phyloP scores from a whole-genome alignment of 208 protist species.

The Kentomonas sorsogonicus region DNA sequence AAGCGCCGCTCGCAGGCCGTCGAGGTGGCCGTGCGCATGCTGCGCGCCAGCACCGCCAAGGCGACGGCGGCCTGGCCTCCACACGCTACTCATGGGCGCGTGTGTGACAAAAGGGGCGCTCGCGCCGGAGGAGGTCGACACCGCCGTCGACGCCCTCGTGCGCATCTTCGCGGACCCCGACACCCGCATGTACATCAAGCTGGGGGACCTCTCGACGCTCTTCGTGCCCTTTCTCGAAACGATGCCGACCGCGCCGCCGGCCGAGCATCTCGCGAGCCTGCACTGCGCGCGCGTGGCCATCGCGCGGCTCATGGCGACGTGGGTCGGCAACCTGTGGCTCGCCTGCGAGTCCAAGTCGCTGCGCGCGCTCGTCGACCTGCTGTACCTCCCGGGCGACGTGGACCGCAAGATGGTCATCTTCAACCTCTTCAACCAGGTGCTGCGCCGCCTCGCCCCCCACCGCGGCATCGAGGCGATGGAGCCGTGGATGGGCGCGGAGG shows the following conservation, averaged over 20 bases:
- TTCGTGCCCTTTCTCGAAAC: conserved; percentile 74
- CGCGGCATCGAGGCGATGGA: conserved; percentile 59
- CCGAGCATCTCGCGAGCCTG: conserved; percentile 38
- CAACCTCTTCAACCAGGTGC: conserved; percentile 76
- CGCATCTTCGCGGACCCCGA: conserved; percentile 60
- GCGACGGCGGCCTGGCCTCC: conserved; percentile 45
- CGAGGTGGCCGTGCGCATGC: conserved; percentile 49
- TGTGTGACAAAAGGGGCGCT: conserved; percentile 59
- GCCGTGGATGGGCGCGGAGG: conserved; percentile 61
- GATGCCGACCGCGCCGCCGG: conserved; percentile 16
- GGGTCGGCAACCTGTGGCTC: conserved; percentile 72
- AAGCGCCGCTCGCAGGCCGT: conserved; percentile 55
- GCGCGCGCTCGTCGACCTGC: conserved; percentile 72
- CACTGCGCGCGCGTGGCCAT: conserved; percentile 80
- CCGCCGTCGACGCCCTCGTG: conserved; percentile 49
- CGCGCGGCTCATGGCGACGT: conserved; percentile 59
- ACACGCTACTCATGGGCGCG: conserved; percentile 56
- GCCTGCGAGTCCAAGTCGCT: conserved; percentile 68
- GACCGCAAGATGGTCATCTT: conserved; percentile 87
- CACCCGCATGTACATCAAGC: conserved; percentile 63
- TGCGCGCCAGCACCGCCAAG: conserved; percentile 23
- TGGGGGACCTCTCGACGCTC: conserved; percentile 64
- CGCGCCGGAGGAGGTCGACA: conserved; percentile 54
- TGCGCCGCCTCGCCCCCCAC: conserved; percentile 70
- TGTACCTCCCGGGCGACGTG: conserved; percentile 75